Evolutionary conservation across 2,329 filamentous ascomycete species (phyloP).

Genomic region (Xylaria sp.): DNA sequence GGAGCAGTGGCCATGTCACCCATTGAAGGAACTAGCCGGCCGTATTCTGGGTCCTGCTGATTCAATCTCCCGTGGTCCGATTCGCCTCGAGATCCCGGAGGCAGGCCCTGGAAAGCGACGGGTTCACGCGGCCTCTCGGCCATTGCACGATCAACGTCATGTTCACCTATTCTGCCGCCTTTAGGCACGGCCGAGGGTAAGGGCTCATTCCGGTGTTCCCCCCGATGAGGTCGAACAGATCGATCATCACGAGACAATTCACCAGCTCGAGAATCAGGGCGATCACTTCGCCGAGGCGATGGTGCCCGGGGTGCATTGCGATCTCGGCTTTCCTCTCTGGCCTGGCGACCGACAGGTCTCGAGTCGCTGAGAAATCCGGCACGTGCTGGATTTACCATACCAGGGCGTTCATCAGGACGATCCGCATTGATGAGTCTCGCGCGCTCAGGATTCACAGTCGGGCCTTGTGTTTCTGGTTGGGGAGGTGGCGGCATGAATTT

Average conservation of each 20-base stretch:
- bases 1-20: conserved; percentile 48
- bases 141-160: conserved; percentile 44
- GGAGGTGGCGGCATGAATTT: conserved; percentile 36
- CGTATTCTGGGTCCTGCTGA: conserved; percentile 65
- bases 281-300: conserved; percentile 54
- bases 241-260: conserved; percentile 52
- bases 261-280: conserved; percentile 40
- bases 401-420: conserved; percentile 41
- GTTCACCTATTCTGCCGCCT: conserved; percentile 38
- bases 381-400: conserved; percentile 52
- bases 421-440: conserved; percentile 49
- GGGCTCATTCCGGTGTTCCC: conserved; percentile 37
- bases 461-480: conserved; percentile 42
- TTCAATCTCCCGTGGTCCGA: conserved; percentile 52
- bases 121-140: conserved; percentile 47
- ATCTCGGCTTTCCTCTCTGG: conserved; percentile 50
- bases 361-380: conserved; percentile 48
- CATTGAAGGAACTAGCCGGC: conserved; percentile 55
- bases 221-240: conserved; percentile 46
- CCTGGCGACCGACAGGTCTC: conserved; percentile 41
- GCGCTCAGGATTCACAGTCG: conserved; percentile 58
- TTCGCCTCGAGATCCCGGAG: conserved; percentile 44
- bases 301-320: conserved; percentile 39
- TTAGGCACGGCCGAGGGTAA: conserved; percentile 29
- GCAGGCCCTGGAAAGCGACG: conserved; percentile 42